Conservation (phyloP, 75 land plant species). For the Selaginella moellendorffii region DNA sequence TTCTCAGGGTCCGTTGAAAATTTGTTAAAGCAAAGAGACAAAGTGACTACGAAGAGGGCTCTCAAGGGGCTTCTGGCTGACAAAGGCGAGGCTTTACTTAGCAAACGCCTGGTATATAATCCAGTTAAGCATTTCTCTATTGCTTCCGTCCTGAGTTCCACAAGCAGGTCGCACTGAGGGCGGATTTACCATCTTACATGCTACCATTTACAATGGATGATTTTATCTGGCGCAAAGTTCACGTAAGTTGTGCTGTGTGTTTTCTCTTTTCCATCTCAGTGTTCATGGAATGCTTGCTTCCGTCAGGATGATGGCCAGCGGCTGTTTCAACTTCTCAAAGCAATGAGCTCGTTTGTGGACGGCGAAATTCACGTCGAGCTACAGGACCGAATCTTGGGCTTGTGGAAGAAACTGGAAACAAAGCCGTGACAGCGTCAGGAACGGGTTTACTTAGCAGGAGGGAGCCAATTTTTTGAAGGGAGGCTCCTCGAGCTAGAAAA, state of each 20-base stretch:
- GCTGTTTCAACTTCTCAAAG: not conserved
- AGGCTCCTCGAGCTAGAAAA: too few species aligned
- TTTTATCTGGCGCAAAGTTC: slow-evolving; percentile 34
- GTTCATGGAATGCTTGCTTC: not conserved
- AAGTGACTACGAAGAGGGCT: slow-evolving; percentile 12
- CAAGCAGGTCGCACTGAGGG: slow-evolving; percentile 41
- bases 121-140: not conserved
- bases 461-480: too few species aligned
- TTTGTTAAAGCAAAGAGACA: slow-evolving; percentile 6
- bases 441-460: too few species aligned
- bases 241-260: slow-evolving; percentile 24
- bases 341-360: slow-evolving; percentile 10
- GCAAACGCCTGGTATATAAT: slow-evolving; percentile 15
- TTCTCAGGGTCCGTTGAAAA: slow-evolving; percentile 18
- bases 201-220: slow-evolving; percentile 43
- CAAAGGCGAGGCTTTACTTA: slow-evolving; percentile 14
- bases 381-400: too few species aligned
- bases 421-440: too few species aligned
- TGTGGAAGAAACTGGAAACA: too few species aligned
- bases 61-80: slow-evolving; percentile 13
- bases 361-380: too few species aligned
- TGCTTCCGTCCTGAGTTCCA: not conserved
- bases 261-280: not conserved
- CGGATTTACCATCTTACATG: slow-evolving; percentile 53
- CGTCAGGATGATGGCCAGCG: slow-evolving; percentile 6